Conservation (phyloP, 2,329 filamentous ascomycete genomes). For the Acephala macrosclerotiorum region DNA sequence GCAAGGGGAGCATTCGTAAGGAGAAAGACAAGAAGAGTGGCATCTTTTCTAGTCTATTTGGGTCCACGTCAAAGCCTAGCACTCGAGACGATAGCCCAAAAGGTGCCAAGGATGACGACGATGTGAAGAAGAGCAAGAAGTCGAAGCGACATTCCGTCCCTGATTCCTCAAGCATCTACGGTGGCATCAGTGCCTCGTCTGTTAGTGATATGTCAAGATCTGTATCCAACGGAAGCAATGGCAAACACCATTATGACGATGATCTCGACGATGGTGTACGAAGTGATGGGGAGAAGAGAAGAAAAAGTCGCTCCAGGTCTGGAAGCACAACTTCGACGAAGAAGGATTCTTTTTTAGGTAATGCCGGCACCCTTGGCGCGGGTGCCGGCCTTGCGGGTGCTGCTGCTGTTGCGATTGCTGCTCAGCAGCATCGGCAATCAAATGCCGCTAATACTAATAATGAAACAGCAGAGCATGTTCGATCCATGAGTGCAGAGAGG, state of each 20-base stretch:
- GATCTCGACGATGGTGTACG: slow-evolving; percentile 31
- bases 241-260: slow-evolving; percentile 34
- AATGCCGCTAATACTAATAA: slow-evolving; percentile 44
- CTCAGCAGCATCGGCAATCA: slow-evolving; percentile 44
- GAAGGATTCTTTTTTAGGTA: slow-evolving; percentile 74
- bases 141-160: slow-evolving; percentile 42
- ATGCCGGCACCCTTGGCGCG: slow-evolving; percentile 73
- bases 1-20: slow-evolving; percentile 46
- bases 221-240: slow-evolving; percentile 36
- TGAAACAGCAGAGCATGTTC: slow-evolving; percentile 30
- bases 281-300: slow-evolving; percentile 40
- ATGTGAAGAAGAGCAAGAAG: slow-evolving; percentile 43
- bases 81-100: slow-evolving; percentile 38
- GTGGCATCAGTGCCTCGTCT: slow-evolving; percentile 33
- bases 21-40: slow-evolving; percentile 48
- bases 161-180: slow-evolving; percentile 38
- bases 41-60: slow-evolving; percentile 53
- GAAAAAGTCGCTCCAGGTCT: slow-evolving; percentile 39
- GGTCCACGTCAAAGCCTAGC: slow-evolving; percentile 46
- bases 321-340: slow-evolving; percentile 37
- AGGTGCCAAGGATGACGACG: slow-evolving; percentile 39
- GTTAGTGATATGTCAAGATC: slow-evolving; percentile 36
- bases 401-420: slow-evolving; percentile 46
- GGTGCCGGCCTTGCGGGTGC: slow-evolving; percentile 69
- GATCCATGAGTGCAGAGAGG: slow-evolving; percentile 19